Evolutionary conservation across 2,329 filamentous ascomycete species (phyloP).

Genomic region (Aureobasidium uvarum): DNA sequence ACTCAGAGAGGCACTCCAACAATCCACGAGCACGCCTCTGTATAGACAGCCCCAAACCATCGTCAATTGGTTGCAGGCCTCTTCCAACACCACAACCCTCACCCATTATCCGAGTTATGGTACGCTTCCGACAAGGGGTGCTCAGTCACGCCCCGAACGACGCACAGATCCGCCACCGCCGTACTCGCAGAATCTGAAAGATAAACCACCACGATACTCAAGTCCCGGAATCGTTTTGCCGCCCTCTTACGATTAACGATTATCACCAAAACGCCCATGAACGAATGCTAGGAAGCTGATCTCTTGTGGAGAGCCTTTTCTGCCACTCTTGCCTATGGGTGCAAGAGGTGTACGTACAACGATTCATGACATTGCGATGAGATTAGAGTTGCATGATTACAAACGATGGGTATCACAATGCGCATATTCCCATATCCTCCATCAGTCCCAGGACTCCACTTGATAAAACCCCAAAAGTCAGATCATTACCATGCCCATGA

Average conservation of each 20-base stretch:
- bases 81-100: not conserved
- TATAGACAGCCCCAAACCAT: slow-evolving; percentile 4
- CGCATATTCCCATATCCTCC: not conserved
- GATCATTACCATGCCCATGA: not conserved
- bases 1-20: not conserved
- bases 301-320: not conserved
- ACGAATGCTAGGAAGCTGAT: not conserved
- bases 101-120: slow-evolving; percentile 1
- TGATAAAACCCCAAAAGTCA: not conserved
- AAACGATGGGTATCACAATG: not conserved
- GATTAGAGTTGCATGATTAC: not conserved
- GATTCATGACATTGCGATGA: not conserved
- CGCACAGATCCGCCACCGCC: slow-evolving; percentile 4
- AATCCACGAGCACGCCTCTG: not conserved
- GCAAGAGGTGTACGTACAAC: not conserved
- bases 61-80: slow-evolving; percentile 15
- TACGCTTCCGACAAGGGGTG: not conserved
- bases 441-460: not conserved
- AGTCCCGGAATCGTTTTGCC: not conserved
- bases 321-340: too few species aligned
- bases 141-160: not conserved
- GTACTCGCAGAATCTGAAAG: not conserved
- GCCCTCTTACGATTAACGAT: slow-evolving; percentile 10
- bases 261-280: not conserved
- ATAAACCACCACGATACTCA: slow-evolving; percentile 5